phyloP scores from a whole-genome alignment of 441 rosid species.

The Macaranga tanarius region DNA sequence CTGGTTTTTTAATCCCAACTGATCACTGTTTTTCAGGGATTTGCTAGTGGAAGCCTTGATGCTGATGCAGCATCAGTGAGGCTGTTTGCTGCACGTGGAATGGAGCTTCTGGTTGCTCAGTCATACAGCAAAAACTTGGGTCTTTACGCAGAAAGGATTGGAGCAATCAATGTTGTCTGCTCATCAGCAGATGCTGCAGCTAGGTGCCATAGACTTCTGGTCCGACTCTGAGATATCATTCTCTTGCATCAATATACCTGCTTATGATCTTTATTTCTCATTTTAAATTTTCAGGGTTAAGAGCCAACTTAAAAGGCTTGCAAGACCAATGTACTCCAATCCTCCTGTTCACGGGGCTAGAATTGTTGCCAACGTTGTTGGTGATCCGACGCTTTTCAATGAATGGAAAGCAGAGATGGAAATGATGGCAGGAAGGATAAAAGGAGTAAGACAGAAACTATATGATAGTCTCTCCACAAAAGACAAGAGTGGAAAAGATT shows the following conservation, averaged over 20 bases:
- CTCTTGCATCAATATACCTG: not conserved
- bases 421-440: constrained; percentile 96
- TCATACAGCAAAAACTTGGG: constrained; percentile 97
- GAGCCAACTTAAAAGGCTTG: constrained; percentile 95
- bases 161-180: constrained; percentile 89
- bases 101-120: constrained; percentile 93
- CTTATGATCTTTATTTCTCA: not conserved
- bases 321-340: constrained; percentile 96
- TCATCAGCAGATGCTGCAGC: constrained; percentile 84
- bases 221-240: constrained; percentile 4
- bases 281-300: constrained; percentile 60
- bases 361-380: constrained; percentile 86
- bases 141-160: constrained; percentile 90
- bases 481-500: constrained; percentile 87
- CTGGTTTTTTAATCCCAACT: constrained; percentile 4
- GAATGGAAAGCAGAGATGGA: constrained; percentile 99
- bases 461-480: constrained; percentile 67
- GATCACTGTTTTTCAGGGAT: constrained; percentile 53
- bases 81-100: constrained; percentile 77
- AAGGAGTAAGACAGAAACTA: constrained; percentile 74
- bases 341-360: constrained; percentile 96
- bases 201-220: constrained; percentile 43
- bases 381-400: constrained; percentile 67
- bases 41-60: constrained; percentile 98
- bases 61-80: constrained; percentile 88